These are phyloP conservation scores for Dendrobium nobile DNA, from an alignment of 106 monocot species.

Conservation along the genomic window DNA sequence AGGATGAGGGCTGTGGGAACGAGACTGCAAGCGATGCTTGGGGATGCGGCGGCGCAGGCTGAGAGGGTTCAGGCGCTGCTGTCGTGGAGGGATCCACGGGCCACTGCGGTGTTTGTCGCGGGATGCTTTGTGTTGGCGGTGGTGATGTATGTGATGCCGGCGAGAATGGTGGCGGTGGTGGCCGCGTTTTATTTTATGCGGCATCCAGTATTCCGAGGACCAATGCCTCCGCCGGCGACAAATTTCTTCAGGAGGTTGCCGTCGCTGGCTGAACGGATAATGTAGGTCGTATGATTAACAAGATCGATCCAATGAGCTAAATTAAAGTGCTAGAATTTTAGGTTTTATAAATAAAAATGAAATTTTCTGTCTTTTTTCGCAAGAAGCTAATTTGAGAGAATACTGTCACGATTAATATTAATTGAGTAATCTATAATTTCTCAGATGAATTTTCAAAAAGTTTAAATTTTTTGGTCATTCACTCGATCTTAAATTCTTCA, in stretches of 20 bases:
- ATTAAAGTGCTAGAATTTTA: too few species aligned
- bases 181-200: conserved; percentile 60
- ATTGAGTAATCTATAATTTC: too few species aligned
- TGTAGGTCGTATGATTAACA: conserved; percentile 12
- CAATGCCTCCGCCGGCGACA: conserved; percentile 43
- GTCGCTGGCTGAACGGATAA: conserved; percentile 50
- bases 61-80: conserved; percentile 73
- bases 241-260: conserved; percentile 90
- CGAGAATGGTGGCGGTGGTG: conserved; percentile 35
- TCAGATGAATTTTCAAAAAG: too few species aligned
- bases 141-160: conserved; percentile 52
- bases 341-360: too few species aligned
- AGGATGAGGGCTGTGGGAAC: conserved; percentile 41
- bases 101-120: conserved; percentile 65
- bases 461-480: too few species aligned
- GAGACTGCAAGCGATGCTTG: conserved; percentile 54
- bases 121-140: conserved; percentile 38
- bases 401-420: too few species aligned
- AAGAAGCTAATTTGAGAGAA: too few species aligned
- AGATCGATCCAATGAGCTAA: too few species aligned
- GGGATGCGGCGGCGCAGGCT: conserved; percentile 64
- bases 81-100: conserved; percentile 75
- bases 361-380: too few species aligned
- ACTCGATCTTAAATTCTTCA: too few species aligned
- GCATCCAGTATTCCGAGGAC: conserved; percentile 73